Conservation (phyloP, 805 yeast species). For the Starmerella bombicola region DNA sequence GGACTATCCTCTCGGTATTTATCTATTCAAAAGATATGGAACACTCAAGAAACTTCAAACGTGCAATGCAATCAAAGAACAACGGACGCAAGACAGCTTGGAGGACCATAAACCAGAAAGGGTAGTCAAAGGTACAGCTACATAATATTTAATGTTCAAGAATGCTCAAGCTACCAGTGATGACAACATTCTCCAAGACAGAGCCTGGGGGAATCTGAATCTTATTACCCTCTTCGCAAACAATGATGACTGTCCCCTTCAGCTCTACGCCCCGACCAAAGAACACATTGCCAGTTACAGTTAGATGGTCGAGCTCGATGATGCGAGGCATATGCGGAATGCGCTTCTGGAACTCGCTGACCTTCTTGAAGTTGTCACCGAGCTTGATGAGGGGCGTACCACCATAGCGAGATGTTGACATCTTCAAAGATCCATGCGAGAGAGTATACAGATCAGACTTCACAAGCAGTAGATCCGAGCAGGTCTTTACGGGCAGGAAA, state of each 20-base stretch:
- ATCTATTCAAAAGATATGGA: no score
- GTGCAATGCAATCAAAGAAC: no score
- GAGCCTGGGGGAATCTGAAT: constrained; percentile 97
- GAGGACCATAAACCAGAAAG: no score
- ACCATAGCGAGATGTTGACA: constrained; percentile 77
- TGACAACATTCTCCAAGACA: constrained; percentile 86
- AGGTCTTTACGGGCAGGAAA: constrained; percentile 95
- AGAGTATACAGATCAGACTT: constrained; percentile 87
- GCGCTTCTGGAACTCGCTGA: constrained; percentile 76
- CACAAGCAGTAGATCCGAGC: constrained; percentile 85
- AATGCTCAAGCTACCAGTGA: constrained; percentile 91
- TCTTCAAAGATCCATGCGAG: constrained; percentile 78
- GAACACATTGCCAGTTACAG: constrained; percentile 91
- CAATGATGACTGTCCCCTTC: constrained; percentile 95
- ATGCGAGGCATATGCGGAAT: constrained; percentile 93
- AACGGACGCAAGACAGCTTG: no score
- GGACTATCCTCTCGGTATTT: no score
- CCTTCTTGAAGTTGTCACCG: constrained; percentile 95
- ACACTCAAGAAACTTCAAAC: no score
- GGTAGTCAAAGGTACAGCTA: no score
- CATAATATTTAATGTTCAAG: constrained; percentile 77
- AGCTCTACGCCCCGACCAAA: constrained; percentile 82
- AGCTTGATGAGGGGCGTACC: constrained; percentile 90
- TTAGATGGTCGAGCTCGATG: constrained; percentile 90
- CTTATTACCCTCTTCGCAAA: constrained; percentile 91